A percentile compares a stretch with the other conserved stretches of the same genome.
phyloP scores from a whole-genome alignment of 345 rosid genomes.

The Luvunga scandens region DNA sequence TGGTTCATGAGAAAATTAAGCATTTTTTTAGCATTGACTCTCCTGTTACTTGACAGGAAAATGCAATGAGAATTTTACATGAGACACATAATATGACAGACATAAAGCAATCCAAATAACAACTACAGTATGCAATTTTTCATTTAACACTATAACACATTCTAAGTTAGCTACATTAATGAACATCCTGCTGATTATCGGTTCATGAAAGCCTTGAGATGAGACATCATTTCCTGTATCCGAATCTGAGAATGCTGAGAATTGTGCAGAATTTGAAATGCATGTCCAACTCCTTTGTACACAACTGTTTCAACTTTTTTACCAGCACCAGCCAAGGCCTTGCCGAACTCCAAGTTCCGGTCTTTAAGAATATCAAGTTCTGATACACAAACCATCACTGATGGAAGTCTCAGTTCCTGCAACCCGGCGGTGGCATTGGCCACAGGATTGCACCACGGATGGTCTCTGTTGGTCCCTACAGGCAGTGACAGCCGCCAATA shows the following conservation, averaged over 20 bases:
- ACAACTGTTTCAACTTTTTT: conserved; percentile 50
- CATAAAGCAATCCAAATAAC: not conserved
- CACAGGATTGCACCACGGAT: conserved; percentile 80
- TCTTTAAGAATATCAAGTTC: conserved; percentile 68
- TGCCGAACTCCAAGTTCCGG: conserved; percentile 54
- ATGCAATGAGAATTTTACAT: not conserved
- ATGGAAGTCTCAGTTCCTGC: conserved; percentile 22
- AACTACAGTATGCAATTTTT: not conserved
- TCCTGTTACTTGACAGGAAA: not conserved
- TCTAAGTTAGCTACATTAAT: not conserved
- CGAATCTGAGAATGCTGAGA: conserved; percentile 40
- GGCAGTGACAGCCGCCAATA: conserved; percentile 86
- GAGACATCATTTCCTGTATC: conserved; percentile 57
- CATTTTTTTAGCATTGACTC: not conserved
- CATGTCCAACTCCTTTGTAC: conserved; percentile 75
- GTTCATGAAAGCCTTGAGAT: conserved; percentile 51
- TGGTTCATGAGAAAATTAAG: not conserved
- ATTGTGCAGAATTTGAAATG: conserved; percentile 59
- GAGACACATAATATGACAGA: not conserved
- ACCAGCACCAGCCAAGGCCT: conserved; percentile 45
- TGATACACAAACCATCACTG: conserved; percentile 56
- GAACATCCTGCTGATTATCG: not conserved
- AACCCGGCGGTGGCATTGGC: conserved; percentile 19
- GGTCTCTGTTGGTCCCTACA: conserved; percentile 60
- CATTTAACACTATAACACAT: not conserved